Base-by-base conservation (phyloP, 352 stramenopile genomes). In the Achlya hypogyna region DNA sequence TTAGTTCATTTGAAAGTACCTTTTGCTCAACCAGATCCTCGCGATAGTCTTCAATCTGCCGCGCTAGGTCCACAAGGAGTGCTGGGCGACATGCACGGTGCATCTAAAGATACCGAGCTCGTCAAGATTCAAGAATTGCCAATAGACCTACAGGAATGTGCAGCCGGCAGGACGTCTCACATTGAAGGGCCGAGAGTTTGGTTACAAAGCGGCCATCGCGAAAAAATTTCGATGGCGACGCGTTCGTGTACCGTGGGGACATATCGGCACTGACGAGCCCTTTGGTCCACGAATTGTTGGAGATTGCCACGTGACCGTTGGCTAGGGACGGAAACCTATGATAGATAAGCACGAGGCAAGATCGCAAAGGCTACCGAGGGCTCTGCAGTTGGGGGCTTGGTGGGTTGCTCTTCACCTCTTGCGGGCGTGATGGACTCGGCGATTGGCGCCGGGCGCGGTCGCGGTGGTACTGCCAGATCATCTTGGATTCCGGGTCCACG, bases 191-290 rank as follows among this genome's bases (percentile, higher is more conserved):
- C 47, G 59, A 66, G 16, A 66, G 34, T 25, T 66, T 66, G 18
- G 59, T 66, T 12, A 66, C 47, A 38, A 66, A 66, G 20, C 38
- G 34, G 12, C 59, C 59, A 20, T 66, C 59, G 27, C 59, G 42
- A 23, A 58, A 66, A 54, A 66, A 66, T 25, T 66, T 66, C n/a
- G 59, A 66, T 31, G 59, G 59, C 8, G 59, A 66, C 34, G 59
- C 59, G 29, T 66, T 66, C 43, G 43, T 66, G 43, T 66, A 66
- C 10, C 59, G 34, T 20, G 59, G 59, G 10, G 35, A 66, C n/a
- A 12, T 25, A 60, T 66, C 59, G 18, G 59, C 59, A n/a, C 5
- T 27, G 0, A 38, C 47, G 42, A 66, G 35, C 1, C 38, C n/a
- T 1, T 31, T 16, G 10, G 59, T 66, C 34, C 59, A 66, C n/a